Evolutionary conservation across 306 rosid species (phyloP), one percentile per base, ranked within the genome.

Genomic region (Fragaria ananassa): DNA sequence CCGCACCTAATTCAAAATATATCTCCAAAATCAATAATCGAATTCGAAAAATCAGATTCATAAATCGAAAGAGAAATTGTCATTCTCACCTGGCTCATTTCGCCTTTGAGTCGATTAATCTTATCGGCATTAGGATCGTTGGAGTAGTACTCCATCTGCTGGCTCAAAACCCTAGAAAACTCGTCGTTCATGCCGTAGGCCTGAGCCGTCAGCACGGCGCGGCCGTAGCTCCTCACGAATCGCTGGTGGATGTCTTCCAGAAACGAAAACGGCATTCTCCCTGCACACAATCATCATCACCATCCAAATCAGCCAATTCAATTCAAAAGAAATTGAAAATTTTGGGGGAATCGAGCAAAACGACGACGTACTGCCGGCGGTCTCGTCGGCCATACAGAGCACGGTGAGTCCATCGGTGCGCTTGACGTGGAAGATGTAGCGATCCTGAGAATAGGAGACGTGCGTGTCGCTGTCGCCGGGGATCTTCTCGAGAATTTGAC

Each of bases 321-420:
- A 56, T 15, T 25, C 25, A 25, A 25, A 25, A 0, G 41, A 10
- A 31, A 57, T 2, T 2, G 34, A 46, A 15, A 76, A 39, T 27
- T 25, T 19, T 23, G 15, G 15, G 60, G 21, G 65, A 17, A 8
- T 12, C 10, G 21, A 23, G 61, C 6, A 17, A 34, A 19, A 53
- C 70, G 58, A 74, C 34, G 49, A 78, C 93, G 65, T 54, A 93
- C 98, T 80, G 69, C 98, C 99, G 73, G 92, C 92, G 73, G 85
- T 78, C 45, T 96, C 99, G 76, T 96, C 98, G 76, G 99, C 98
- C 96, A 96, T 91, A 78, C 99, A 96, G 82, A 96, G 98, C 74
- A 92, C 97, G 79, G 99, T 91, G 78, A 96, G 99, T 56, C 97
- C 99, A 34, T 96, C 99, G 86, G 99, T 92, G 75, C 99, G 95